phyloP scores from a whole-genome alignment of 306 rosid species.

The Vigna reflexopilosa region DNA sequence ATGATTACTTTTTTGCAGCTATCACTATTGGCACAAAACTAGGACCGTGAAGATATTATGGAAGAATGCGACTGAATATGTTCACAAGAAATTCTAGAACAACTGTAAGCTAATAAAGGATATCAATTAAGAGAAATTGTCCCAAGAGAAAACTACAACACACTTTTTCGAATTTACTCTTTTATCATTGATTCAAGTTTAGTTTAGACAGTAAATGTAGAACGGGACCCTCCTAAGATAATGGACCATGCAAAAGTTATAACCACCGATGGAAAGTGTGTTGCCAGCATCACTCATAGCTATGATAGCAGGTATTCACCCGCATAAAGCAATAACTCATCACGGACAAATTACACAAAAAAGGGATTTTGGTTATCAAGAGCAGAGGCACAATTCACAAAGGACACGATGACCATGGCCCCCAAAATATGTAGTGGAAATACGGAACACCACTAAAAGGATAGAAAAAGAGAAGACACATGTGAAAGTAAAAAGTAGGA shows the following conservation, averaged over 20 bases:
- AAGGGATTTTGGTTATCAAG: conserved; percentile 30
- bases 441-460: background rate
- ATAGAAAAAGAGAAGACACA: background rate
- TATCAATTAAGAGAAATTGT: background rate
- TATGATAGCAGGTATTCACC: background rate
- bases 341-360: conserved; percentile 40
- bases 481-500: conserved; percentile 37
- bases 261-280: background rate
- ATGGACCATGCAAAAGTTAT: background rate
- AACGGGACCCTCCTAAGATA: background rate
- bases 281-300: background rate
- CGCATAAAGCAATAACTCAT: conserved; percentile 32
- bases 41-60: conserved; percentile 40
- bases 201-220: background rate
- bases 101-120: conserved; percentile 35
- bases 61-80: conserved; percentile 2
- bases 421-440: conserved; percentile 29
- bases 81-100: conserved; percentile 10
- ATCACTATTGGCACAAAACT: conserved; percentile 1
- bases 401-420: conserved; percentile 38
- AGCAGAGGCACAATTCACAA: conserved; percentile 4
- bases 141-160: background rate
- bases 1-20: conserved; percentile 6
- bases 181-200: background rate
- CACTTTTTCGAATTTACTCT: background rate